A percentile compares a stretch with the other conserved stretches of the same genome.
These are phyloP conservation scores for Nasturtium officinale DNA, from an alignment of 345 rosid species.

Conservation along the genomic window DNA sequence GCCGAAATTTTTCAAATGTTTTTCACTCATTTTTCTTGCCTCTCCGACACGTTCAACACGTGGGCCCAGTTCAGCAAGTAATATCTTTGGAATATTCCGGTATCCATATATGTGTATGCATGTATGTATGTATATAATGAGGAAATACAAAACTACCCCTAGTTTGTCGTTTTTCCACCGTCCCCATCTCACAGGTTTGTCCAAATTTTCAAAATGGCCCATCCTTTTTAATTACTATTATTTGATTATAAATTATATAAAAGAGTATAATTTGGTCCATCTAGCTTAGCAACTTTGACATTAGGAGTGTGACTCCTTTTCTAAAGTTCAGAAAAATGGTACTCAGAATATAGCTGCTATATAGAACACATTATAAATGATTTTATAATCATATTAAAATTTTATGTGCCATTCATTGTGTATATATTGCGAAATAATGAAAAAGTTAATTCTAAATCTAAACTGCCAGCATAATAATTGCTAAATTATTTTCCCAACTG, in stretches of 20 bases:
- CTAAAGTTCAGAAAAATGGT: slow-evolving; percentile 2
- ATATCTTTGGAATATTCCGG: slow-evolving; percentile 37
- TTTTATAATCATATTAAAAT: not conserved
- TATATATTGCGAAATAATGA: not conserved
- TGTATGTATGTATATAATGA: not conserved
- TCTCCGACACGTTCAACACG: slow-evolving; percentile 31
- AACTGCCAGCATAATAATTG: not conserved
- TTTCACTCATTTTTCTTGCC: not conserved
- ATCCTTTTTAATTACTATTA: slow-evolving; percentile 20
- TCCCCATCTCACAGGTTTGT: slow-evolving; percentile 40
- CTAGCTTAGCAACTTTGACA: slow-evolving; percentile 31
- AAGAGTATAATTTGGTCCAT: not conserved
- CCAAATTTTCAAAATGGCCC: slow-evolving; percentile 34
- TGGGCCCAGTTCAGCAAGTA: slow-evolving; percentile 32
- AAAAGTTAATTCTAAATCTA: not conserved
- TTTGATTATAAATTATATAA: not conserved
- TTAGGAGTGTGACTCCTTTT: slow-evolving; percentile 19
- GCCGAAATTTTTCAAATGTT: not conserved
- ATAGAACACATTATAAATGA: not conserved
- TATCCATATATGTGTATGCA: slow-evolving; percentile 3
- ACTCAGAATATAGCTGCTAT: slow-evolving; percentile 18
- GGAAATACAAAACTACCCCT: slow-evolving; percentile 3
- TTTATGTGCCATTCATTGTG: not conserved
- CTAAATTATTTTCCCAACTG: not conserved
- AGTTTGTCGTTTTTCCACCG: slow-evolving; percentile 36